Evolutionary conservation across 2,329 filamentous ascomycete genomes (phyloP), one percentile per base, ranked within the genome.

Genomic region (Clonostachys chloroleuca): DNA sequence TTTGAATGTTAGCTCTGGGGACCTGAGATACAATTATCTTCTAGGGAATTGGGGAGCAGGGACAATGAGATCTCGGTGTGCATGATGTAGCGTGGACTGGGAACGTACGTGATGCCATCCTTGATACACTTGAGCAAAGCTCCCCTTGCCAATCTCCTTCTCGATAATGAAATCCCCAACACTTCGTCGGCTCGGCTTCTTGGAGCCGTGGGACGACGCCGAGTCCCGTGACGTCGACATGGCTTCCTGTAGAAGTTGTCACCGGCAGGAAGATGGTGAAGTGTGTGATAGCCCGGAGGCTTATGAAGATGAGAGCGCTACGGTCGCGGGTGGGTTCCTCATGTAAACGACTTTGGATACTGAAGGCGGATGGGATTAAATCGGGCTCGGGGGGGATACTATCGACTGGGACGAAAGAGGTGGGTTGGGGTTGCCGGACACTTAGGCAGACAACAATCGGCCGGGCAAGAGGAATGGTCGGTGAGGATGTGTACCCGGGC

Each of bases 111-210:
- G 87, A 70, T 95, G 89, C 57, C 84, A 83, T 54, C 89, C 91
- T 64, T 87, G 83, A 66, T 94, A 97, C 55, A 99, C 94, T 56
- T 91, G 91, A 55, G 94, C 94, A 74, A 97, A 99, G 73, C 94
- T 97, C 52, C 94, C 94, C 72, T 94, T 94, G 53, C 94, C 94
- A 64, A 97, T 96, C 72, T 96, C 89, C 57, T 87, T 84, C 57
- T 91, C 82, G 60, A 92, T 84, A 59, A 81, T 80, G 68, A 95
- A 96, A 60, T 87, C 83, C 56, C 91, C 89, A 59, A 94, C 65
- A 51, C 55, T 59, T 42, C 61, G 60, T 40, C 63, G 57, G 52
- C 60, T 58, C 51, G 60, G 60, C 56, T 55, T 64, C 54, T 58
- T 60, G 46, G 67, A 64, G 56, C 60, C 59, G 44, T 59, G 61